These are phyloP conservation scores for Aspergillus sp. DNA, from an alignment of 2,329 filamentous ascomycete species.

Conservation along the genomic window DNA sequence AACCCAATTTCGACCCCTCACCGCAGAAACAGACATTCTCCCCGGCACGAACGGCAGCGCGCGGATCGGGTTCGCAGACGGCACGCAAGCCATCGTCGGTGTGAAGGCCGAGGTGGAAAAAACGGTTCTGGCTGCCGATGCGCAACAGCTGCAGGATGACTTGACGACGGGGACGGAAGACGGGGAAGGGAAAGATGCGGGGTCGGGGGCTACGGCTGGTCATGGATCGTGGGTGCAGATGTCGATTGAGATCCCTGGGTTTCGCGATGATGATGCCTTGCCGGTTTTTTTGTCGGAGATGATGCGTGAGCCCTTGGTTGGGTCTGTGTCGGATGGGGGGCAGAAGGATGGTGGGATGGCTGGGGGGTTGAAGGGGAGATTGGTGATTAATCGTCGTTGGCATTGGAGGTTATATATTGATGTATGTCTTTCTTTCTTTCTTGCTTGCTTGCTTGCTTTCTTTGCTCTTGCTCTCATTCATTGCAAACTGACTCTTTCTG, in stretches of 20 bases:
- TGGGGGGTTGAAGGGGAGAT: slow-evolving; percentile 61
- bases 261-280: slow-evolving; percentile 83
- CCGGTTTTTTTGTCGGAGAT: slow-evolving; percentile 85
- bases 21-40: slow-evolving; percentile 84
- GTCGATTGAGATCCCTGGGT: slow-evolving; percentile 84
- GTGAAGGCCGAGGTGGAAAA: slow-evolving; percentile 92
- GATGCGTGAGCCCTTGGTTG: slow-evolving; percentile 78
- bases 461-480: slow-evolving; percentile 1
- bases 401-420: slow-evolving; percentile 97
- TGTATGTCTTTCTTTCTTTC: slow-evolving; percentile 49
- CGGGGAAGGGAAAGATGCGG: slow-evolving; percentile 18
- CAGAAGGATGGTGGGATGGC: slow-evolving; percentile 70
- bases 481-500: background rate
- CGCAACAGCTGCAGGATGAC: slow-evolving; percentile 22
- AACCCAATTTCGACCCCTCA: slow-evolving; percentile 83
- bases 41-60: slow-evolving; percentile 89
- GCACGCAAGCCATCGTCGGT: slow-evolving; percentile 91
- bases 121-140: slow-evolving; percentile 44
- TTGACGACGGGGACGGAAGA: slow-evolving; percentile 14
- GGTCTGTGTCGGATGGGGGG: slow-evolving; percentile 65
- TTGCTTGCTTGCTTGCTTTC: background rate
- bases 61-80: slow-evolving; percentile 88
- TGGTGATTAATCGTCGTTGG: slow-evolving; percentile 86
- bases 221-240: slow-evolving; percentile 80
- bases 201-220: slow-evolving; percentile 19